Base-by-base conservation (phyloP, 257 asterid species). In the Gentiana straminea region DNA sequence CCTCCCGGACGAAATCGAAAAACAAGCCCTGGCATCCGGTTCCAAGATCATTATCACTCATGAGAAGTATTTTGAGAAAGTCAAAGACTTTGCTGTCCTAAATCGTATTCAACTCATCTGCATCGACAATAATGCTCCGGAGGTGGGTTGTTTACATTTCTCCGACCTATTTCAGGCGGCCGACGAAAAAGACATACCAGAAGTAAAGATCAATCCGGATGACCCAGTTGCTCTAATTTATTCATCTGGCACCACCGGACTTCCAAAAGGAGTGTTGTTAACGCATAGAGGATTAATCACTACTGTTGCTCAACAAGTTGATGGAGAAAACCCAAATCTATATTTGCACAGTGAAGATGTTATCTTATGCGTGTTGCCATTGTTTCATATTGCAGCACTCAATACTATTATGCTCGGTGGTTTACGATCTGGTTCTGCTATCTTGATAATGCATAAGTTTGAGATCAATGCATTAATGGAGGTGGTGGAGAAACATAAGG, bases 301-400 rank as follows among this genome's bases (percentile, higher is more conserved):
- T 1, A 74, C 73, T 32, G 68, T 74, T 6, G 73, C 80, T 4
- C 80, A 74, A 49, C 80, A 74, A 35, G 80, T 74, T 2, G 80
- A 70, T 51, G 80, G 80, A 24, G 73, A 74, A 0, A 74, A 74
- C 54, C 76, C 76, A 6, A 74, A 74, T 41, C 70, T 74, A 8
- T 63, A 67, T 34, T 51, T 74, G 0, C 73, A 66, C 35, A 63
- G 57, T 9, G 68, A 70, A 8, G 79, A 74, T 54, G 76, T 74
- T 63, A 46, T 69, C 3, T n/a, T 74, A 53, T 74, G 79, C 15
- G 61, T 71, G 4, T 13, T 74, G 53, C 79, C 79, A 35, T 54
- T 74, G 63, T 74, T 74, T 56, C 79, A 74, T 55, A 70, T 74
- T 3, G 66, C 66, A 33, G 63, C 76, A 1, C 63, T 75, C 7